Evolutionary conservation across 345 rosid species (phyloP).

Genomic region (Gossypium stocksii): DNA sequence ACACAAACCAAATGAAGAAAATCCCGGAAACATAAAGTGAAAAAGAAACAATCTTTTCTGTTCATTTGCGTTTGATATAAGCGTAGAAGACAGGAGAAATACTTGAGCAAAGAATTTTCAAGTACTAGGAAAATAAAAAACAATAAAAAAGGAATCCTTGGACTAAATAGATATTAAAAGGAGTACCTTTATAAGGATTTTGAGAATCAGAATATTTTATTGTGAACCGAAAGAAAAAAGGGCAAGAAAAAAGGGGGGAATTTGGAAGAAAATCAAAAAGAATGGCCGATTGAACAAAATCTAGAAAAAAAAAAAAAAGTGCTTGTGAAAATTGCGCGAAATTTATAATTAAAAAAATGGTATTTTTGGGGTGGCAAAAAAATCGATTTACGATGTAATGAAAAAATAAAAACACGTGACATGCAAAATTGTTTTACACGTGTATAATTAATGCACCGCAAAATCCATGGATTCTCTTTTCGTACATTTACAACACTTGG

Average conservation of each 20-base stretch:
- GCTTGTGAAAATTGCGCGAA: slow-evolving; percentile 11
- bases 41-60: neutral
- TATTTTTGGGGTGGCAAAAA: too few relatives aligned
- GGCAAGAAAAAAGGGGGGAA: neutral
- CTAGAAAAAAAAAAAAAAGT: too few relatives aligned
- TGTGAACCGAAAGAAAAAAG: neutral
- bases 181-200: neutral
- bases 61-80: neutral
- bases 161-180: neutral
- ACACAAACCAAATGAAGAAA: neutral
- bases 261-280: neutral
- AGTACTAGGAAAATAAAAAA: neutral
- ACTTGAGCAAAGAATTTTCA: neutral
- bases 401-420: slow-evolving; percentile 1
- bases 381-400: too few relatives aligned
- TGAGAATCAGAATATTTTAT: slow-evolving; percentile 9
- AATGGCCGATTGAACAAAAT: neutral
- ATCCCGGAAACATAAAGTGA: neutral
- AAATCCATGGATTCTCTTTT: too few relatives aligned
- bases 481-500: too few relatives aligned
- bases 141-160: neutral
- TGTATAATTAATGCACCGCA: neutral
- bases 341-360: neutral
- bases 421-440: neutral
- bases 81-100: neutral